A percentile compares a stretch with the other conserved stretches of the same genome.
Evolutionary conservation across 2,329 filamentous ascomycete genomes (phyloP).

Genomic region (Penicillium sp.): DNA sequence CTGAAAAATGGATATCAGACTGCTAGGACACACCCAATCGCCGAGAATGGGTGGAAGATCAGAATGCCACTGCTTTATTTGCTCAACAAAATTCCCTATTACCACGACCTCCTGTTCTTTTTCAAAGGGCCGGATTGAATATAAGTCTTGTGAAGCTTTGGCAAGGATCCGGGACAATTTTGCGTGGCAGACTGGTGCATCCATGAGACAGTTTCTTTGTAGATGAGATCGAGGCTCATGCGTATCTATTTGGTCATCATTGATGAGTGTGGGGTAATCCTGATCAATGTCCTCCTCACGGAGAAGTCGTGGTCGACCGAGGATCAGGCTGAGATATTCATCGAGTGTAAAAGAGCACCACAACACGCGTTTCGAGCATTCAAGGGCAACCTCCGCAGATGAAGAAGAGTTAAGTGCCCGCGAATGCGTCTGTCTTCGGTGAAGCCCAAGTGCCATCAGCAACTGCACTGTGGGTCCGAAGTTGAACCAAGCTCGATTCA

Average conservation of each 20-base stretch:
- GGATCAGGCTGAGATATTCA: conserved; percentile 44
- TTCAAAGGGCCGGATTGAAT: conserved; percentile 18
- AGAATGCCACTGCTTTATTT: conserved; percentile 13
- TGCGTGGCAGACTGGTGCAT: conserved; percentile 27
- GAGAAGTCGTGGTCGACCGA: conserved; percentile 42
- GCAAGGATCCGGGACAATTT: conserved; percentile 23
- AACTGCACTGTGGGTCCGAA: conserved; percentile 44
- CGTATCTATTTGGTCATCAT: conserved; percentile 12
- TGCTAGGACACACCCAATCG: conserved; percentile 16
- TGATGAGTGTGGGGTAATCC: conserved; percentile 15
- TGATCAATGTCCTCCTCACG: conserved; percentile 36
- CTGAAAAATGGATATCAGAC: conserved; percentile 23
- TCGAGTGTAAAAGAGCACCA: conserved; percentile 47
- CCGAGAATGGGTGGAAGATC: conserved; percentile 5
- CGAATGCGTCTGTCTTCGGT: conserved; percentile 26
- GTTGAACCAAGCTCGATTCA: conserved; percentile 43
- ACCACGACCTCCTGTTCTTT: conserved; percentile 16
- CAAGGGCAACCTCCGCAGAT: conserved; percentile 14
- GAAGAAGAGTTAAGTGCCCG: conserved; percentile 4
- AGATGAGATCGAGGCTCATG: not conserved
- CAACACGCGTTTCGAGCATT: conserved; percentile 42
- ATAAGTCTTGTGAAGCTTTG: conserved; percentile 24
- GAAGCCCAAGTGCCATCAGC: conserved; percentile 41
- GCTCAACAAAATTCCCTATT: conserved; percentile 7
- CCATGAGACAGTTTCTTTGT: conserved; percentile 27